A percentile compares a stretch with the other conserved stretches of the same genome.
phyloP scores from a whole-genome alignment of 2,329 filamentous ascomycete genomes.

The Aureobasidium sp. region DNA sequence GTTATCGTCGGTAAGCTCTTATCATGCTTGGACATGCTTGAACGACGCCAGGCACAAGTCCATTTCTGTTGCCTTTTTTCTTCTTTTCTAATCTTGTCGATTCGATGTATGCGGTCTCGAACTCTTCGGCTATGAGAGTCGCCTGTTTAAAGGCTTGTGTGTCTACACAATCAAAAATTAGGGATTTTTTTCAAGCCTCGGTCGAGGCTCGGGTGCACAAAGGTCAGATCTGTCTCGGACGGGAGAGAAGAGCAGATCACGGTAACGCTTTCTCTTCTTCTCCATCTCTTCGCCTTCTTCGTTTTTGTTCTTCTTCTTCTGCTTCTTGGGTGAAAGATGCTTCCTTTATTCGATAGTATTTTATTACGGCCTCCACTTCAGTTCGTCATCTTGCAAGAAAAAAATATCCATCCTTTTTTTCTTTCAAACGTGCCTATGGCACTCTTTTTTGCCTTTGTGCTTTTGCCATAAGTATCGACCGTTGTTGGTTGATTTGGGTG shows the following conservation, averaged over 20 bases:
- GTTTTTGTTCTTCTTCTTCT: background rate
- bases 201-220: background rate
- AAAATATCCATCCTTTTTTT: background rate
- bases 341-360: background rate
- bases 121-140: no score
- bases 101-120: background rate
- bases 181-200: background rate
- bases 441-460: background rate
- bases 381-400: background rate
- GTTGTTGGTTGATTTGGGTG: no score
- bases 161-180: background rate
- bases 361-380: background rate
- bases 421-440: background rate
- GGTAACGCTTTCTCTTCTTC: conserved; percentile 1
- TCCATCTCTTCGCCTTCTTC: background rate
- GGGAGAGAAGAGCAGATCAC: background rate
- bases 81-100: background rate
- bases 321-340: background rate
- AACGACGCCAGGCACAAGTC: background rate
- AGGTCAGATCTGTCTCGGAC: background rate
- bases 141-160: background rate
- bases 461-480: no score
- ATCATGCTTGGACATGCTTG: background rate
- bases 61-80: background rate
- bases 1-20: conserved; percentile 15